Evolutionary conservation across 352 stramenopile species (phyloP).

Genomic region (Plasmopara viticola): DNA sequence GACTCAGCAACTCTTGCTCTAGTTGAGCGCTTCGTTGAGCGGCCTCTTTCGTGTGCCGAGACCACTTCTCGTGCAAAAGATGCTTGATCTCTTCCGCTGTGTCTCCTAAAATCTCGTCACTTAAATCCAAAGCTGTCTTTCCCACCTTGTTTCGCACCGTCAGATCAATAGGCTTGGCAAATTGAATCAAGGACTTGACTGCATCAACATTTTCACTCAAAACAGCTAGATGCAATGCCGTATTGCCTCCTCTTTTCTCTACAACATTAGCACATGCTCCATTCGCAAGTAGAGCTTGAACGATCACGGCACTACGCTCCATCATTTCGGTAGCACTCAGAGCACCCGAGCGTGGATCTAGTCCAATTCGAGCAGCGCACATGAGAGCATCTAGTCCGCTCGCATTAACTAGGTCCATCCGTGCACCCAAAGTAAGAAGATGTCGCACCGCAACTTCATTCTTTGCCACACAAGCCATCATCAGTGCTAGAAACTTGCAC

Average conservation of each 20-base stretch:
- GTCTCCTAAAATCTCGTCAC: conserved; percentile 22
- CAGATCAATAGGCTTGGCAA: conserved; percentile 16
- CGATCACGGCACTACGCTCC: conserved; percentile 41
- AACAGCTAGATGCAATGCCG: conserved; percentile 70
- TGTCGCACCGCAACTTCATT: conserved; percentile 43
- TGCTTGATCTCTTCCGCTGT: conserved; percentile 23
- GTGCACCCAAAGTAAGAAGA: conserved; percentile 40
- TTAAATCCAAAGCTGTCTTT: conserved; percentile 33
- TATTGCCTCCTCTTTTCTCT: conserved; percentile 44
- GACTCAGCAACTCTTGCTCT: conserved; percentile 24
- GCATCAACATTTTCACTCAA: conserved; percentile 48
- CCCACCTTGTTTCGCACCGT: conserved; percentile 28
- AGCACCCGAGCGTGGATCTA: conserved; percentile 24
- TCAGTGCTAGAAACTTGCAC: conserved; percentile 42
- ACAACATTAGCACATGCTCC: conserved; percentile 38
- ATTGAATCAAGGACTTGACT: conserved; percentile 31
- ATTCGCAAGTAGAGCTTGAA: conserved; percentile 39
- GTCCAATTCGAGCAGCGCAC: conserved; percentile 54
- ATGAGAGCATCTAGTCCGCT: conserved; percentile 71
- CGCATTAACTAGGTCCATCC: conserved; percentile 34
- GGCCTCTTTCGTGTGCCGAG: conserved; percentile 17
- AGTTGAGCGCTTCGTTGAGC: conserved; percentile 17
- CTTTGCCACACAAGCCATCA: conserved; percentile 84
- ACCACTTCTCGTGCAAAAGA: conserved; percentile 18
- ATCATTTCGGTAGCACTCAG: conserved; percentile 27